phyloP scores from a whole-genome alignment of 2,329 filamentous ascomycete genomes.

The Talaromyces sp. region DNA sequence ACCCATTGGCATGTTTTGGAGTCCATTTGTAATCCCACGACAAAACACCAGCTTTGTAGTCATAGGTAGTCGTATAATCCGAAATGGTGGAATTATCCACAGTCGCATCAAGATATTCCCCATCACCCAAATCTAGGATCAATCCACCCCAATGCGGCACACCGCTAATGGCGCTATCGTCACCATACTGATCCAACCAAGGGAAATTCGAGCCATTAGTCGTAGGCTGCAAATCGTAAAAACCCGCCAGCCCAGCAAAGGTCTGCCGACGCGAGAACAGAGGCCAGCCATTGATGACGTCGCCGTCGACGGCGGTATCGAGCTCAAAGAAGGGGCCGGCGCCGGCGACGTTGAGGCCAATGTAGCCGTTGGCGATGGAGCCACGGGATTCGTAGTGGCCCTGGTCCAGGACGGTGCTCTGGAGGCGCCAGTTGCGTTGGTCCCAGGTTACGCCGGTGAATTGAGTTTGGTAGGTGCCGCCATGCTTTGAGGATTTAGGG shows the following conservation, averaged over 20 bases:
- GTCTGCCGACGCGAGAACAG: constrained; percentile 61
- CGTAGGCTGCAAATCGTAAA: constrained; percentile 60
- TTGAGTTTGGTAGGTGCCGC: constrained; percentile 33
- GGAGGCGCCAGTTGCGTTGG: constrained; percentile 55
- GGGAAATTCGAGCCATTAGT: constrained; percentile 62
- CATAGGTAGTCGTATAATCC: constrained; percentile 59
- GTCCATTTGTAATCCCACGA: constrained; percentile 66
- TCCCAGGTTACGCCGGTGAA: constrained; percentile 58
- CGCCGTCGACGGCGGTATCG: constrained; percentile 49
- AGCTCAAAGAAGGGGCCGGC: constrained; percentile 62
- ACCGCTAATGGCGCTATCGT: constrained; percentile 67
- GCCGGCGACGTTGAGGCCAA: constrained; percentile 63
- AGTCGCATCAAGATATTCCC: constrained; percentile 57
- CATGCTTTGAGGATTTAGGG: constrained; percentile 2
- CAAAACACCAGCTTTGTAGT: constrained; percentile 61
- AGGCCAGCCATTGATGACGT: constrained; percentile 65
- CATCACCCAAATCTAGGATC: constrained; percentile 54
- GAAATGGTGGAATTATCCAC: constrained; percentile 58
- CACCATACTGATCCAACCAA: constrained; percentile 67
- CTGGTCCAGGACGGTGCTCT: constrained; percentile 53
- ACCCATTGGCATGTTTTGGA: constrained; percentile 46
- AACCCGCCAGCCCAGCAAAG: constrained; percentile 66
- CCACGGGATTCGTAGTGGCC: constrained; percentile 61
- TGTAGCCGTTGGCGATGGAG: constrained; percentile 61
- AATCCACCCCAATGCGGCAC: constrained; percentile 67